These are phyloP conservation scores for Sphaerosporella brunnea DNA, from an alignment of 495 filamentous ascomycete species.

Conservation along the genomic window DNA sequence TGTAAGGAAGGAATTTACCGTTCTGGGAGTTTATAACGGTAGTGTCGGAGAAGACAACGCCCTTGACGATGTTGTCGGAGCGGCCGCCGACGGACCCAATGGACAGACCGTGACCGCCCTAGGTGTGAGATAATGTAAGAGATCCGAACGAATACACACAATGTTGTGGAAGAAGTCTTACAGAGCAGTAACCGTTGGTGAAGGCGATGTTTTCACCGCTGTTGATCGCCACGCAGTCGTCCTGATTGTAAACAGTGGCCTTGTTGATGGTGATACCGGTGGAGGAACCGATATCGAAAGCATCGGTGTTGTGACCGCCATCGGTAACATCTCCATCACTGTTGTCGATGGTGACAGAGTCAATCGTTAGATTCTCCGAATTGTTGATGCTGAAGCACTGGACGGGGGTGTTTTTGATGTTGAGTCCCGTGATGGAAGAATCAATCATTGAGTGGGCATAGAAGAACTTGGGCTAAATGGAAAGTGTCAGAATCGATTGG, in stretches of 20 bases:
- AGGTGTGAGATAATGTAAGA: conserved; percentile 27
- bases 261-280: conserved; percentile 36
- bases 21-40: conserved; percentile 39
- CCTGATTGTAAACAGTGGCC: conserved; percentile 43
- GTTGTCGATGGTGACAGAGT: conserved; percentile 42
- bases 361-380: conserved; percentile 33
- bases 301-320: conserved; percentile 47
- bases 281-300: conserved; percentile 41
- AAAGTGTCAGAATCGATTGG: background rate
- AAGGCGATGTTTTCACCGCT: conserved; percentile 31
- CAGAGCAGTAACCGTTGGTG: conserved; percentile 13
- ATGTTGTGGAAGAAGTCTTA: conserved; percentile 29
- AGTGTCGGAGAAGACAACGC: conserved; percentile 37
- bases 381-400: conserved; percentile 43
- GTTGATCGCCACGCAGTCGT: conserved; percentile 48
- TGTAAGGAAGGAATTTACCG: conserved; percentile 20
- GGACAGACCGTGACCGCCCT: conserved; percentile 47
- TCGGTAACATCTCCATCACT: conserved; percentile 33
- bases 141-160: conserved; percentile 35
- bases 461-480: conserved; percentile 35
- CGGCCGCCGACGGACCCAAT: conserved; percentile 53
- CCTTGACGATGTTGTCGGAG: conserved; percentile 40
- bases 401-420: conserved; percentile 41
- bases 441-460: conserved; percentile 29
- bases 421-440: conserved; percentile 29